Conservation (phyloP, 371 early-diverging fungal species). For the Rhizopus delemar region DNA sequence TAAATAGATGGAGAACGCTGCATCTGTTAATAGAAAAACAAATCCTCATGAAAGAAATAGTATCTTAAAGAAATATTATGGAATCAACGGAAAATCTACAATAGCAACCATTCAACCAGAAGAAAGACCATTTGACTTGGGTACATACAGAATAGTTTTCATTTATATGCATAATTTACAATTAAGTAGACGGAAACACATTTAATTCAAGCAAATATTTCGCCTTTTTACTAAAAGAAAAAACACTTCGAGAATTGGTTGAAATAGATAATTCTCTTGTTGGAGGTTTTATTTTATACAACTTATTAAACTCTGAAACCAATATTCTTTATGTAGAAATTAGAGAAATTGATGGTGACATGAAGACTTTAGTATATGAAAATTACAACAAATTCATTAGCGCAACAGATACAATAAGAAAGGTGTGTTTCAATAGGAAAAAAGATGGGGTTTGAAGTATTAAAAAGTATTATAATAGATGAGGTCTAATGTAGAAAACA, state of each 20-base stretch:
- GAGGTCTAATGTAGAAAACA: slow-evolving; percentile 73
- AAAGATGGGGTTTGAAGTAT: background rate
- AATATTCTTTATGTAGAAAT: slow-evolving; percentile 53
- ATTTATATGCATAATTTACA: background rate
- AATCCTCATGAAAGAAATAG: slow-evolving; percentile 31
- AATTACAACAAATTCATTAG: slow-evolving; percentile 95
- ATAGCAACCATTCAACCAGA: slow-evolving; percentile 7
- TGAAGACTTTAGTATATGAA: slow-evolving; percentile 95
- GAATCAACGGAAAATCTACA: slow-evolving; percentile 19
- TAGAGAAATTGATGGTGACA: slow-evolving; percentile 89
- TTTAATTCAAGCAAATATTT: slow-evolving; percentile 79
- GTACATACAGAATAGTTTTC: slow-evolving; percentile 17
- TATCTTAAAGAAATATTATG: slow-evolving; percentile 45
- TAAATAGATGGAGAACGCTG: slow-evolving; percentile 8
- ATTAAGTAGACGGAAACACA: slow-evolving; percentile 54
- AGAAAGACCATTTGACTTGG: slow-evolving; percentile 37
- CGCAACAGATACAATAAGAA: slow-evolving; percentile 88
- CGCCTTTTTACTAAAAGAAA: slow-evolving; percentile 69
- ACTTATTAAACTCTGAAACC: background rate
- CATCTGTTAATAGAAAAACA: slow-evolving; percentile 1
- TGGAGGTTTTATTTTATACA: slow-evolving; percentile 42
- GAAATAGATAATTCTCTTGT: slow-evolving; percentile 75
- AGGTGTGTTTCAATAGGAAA: slow-evolving; percentile 31
- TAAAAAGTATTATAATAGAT: slow-evolving; percentile 48
- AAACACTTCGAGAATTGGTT: slow-evolving; percentile 67